Evolutionary conservation across 768 basidiomycete species (phyloP), one percentile per base, ranked within the genome.

Genomic region (Hygrophoropsis aurantiaca): DNA sequence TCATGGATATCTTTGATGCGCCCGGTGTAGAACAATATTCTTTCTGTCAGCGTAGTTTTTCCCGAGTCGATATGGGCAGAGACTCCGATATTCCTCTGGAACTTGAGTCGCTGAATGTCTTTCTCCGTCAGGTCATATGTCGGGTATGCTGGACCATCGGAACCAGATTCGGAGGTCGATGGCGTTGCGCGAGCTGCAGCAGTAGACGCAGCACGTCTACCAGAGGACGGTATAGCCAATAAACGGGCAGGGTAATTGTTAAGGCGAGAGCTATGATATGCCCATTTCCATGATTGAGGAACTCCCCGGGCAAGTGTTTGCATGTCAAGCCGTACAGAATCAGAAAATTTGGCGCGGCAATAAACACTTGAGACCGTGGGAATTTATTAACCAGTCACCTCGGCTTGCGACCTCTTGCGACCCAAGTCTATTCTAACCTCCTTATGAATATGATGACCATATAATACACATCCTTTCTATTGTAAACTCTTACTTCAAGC

Each of bases 1-100:
- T 99, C 97, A 64, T 99, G 97, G 59, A 99, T 98, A 40, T 92
- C 92, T 36, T 85, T 75, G 66, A 98, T 94, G 21, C 93, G 84
- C 19, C 97, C 95, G 23, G 97, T 98, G 67, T 99, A 99, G 65
- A 83, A 99, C 41, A 99, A 70, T 46, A 98, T 82, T 11, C 97
- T 90, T 62, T 99, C 97, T 23, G 97, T 98, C 56, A 98, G 69
- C 2, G 97, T 99, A 0, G 97, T 99, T 75, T 99, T 99, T 21
- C 97, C 97, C 3, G 94, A 94, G 66, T 97, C 92, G 54, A 94
- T 94, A 61, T 94, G 92, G 1, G 93, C 93, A 3, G 88, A 91
- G 50, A 99, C 88, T 55, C 97, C 97, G 51, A 99, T 95, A 66
- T 99, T 99, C 54, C 97, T 75, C 65, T 98, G 91, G 48, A 81